Evolutionary conservation across 208 protist genomes (phyloP).

Genomic region (Crithidia acanthocephali): DNA sequence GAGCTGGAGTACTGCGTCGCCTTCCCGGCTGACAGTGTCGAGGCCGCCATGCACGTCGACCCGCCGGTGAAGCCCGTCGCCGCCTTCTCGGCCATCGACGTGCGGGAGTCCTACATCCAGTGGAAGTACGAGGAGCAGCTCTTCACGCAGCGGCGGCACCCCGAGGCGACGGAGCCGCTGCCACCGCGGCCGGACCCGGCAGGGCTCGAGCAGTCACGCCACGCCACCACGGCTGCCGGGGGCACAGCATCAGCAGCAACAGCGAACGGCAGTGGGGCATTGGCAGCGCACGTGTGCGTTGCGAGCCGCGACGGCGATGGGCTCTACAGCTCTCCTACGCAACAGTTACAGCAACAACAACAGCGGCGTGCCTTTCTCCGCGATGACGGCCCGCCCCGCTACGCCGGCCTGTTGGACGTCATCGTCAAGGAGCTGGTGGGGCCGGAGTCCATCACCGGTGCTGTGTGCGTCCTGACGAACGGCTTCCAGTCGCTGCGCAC

Average conservation of each 20-base stretch:
- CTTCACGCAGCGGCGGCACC: slow-evolving; percentile 50
- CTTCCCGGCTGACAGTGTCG: slow-evolving; percentile 36
- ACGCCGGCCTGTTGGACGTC: slow-evolving; percentile 54
- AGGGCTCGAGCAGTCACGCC: slow-evolving; percentile 18
- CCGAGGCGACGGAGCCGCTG: slow-evolving; percentile 10
- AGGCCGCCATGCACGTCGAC: slow-evolving; percentile 28
- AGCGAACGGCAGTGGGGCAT: background rate
- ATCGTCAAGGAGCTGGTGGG: slow-evolving; percentile 62
- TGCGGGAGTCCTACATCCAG: slow-evolving; percentile 61
- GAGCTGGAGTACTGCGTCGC: slow-evolving; percentile 68
- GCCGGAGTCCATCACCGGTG: slow-evolving; percentile 33
- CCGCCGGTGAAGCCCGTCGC: slow-evolving; percentile 43
- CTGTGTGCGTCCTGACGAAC: slow-evolving; percentile 68
- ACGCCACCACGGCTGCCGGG: background rate
- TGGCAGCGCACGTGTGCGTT: too few species aligned
- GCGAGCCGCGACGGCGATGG: background rate
- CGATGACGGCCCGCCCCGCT: slow-evolving; percentile 53
- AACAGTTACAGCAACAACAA: background rate
- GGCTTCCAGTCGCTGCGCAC: slow-evolving; percentile 78
- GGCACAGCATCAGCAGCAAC: background rate
- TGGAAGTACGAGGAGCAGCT: slow-evolving; percentile 62
- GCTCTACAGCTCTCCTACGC: background rate
- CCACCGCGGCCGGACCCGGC: slow-evolving; percentile 31
- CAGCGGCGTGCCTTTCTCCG: slow-evolving; percentile 12
- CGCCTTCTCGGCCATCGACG: slow-evolving; percentile 35